Percentiles rank a stretch among this genome's conserved stretches.
These are phyloP conservation scores for Pythium diclinum DNA, from an alignment of 352 stramenopile genomes.

Conservation along the genomic window DNA sequence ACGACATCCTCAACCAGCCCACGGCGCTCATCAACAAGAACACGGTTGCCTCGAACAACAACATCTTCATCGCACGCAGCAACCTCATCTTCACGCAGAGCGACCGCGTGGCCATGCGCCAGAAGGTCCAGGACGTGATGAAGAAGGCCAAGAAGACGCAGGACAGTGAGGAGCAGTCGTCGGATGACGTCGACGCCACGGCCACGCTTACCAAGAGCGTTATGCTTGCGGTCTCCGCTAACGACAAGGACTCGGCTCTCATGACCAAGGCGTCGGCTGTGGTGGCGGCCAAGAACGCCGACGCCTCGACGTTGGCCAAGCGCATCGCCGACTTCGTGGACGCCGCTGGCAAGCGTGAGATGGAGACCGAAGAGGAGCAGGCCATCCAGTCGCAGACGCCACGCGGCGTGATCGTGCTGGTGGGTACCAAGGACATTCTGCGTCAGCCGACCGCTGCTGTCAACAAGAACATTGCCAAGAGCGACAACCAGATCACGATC, in stretches of 20 bases:
- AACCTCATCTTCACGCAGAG: conserved; percentile 37
- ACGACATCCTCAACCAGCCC: no score
- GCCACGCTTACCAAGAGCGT: conserved; percentile 18
- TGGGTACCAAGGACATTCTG: conserved; percentile 27
- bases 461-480: conserved; percentile 27
- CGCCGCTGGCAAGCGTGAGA: neutral
- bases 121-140: conserved; percentile 22
- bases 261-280: conserved; percentile 34
- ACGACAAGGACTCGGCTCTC: conserved; percentile 23
- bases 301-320: conserved; percentile 1
- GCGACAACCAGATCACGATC: conserved; percentile 22
- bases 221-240: conserved; percentile 20
- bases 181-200: neutral
- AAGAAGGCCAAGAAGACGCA: neutral
- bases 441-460: conserved; percentile 14
- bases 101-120: conserved; percentile 28
- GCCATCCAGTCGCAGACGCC: neutral
- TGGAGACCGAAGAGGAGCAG: neutral
- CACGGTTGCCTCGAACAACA: conserved; percentile 37
- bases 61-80: conserved; percentile 32
- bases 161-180: neutral
- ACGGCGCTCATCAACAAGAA: conserved; percentile 35
- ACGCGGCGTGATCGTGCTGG: conserved; percentile 5
- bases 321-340: neutral
- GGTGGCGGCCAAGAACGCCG: conserved; percentile 26